phyloP scores from a whole-genome alignment of 2,329 filamentous ascomycete genomes.

The Colletotrichum godetiae region DNA sequence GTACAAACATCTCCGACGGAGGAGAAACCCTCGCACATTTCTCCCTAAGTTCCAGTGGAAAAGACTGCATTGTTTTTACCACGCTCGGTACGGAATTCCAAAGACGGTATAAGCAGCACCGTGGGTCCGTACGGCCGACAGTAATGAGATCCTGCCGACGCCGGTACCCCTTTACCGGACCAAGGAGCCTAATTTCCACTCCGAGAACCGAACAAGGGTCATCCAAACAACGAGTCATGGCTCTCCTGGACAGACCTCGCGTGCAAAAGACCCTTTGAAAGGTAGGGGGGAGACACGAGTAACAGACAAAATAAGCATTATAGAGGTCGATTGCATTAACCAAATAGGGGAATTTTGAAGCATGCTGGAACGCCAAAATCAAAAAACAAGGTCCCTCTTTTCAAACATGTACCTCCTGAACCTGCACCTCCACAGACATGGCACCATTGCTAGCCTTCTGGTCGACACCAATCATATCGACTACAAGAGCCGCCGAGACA shows the following conservation, averaged over 20 bases:
- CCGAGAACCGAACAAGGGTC: not conserved
- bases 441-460: not conserved
- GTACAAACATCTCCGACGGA: not conserved
- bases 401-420: constrained; percentile 19
- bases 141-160: not conserved
- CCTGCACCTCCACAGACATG: constrained; percentile 23
- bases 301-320: not conserved
- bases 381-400: not conserved
- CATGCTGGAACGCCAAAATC: not conserved
- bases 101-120: not conserved
- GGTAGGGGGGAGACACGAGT: not conserved
- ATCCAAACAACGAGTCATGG: constrained; percentile 11
- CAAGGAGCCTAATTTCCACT: not conserved
- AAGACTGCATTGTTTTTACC: no score
- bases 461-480: not conserved
- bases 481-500: not conserved
- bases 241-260: not conserved
- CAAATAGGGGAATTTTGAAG: constrained; percentile 8
- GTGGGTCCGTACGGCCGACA: not conserved
- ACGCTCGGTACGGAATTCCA: not conserved
- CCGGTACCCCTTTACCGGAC: not conserved
- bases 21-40: not conserved
- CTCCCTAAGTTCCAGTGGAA: not conserved
- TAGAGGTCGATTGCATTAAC: not conserved
- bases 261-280: not conserved